Evolutionary conservation across 2,329 filamentous ascomycete genomes (phyloP).

Genomic region (Botrytis tulipae): DNA sequence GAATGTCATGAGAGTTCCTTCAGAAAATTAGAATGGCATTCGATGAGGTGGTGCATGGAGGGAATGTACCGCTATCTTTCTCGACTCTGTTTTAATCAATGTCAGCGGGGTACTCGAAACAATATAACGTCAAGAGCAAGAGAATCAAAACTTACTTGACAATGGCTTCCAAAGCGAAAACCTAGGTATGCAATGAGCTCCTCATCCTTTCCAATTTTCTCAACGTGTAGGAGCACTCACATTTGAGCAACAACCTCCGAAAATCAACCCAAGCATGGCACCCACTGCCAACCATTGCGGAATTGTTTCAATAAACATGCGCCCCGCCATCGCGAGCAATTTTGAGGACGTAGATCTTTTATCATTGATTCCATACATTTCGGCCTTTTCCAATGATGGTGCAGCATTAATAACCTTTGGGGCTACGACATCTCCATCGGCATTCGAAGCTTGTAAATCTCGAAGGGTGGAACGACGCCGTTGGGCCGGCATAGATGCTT

Average conservation of each 20-base stretch:
- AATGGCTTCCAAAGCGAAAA: conserved; percentile 94
- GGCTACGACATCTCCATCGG: conserved; percentile 42
- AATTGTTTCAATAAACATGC: conserved; percentile 57
- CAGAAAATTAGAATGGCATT: conserved; percentile 25
- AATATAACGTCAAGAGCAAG: neutral
- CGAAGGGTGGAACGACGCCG: conserved; percentile 48
- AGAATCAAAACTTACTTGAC: conserved; percentile 67
- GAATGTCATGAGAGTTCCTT: conserved; percentile 83
- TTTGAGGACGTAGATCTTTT: conserved; percentile 50
- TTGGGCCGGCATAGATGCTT: conserved; percentile 37
- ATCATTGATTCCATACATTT: conserved; percentile 55
- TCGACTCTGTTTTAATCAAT: conserved; percentile 60
- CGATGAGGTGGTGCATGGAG: neutral
- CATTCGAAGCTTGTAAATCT: conserved; percentile 43
- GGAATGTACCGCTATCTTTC: conserved; percentile 69
- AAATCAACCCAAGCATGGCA: conserved; percentile 79
- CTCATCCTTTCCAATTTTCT: conserved; percentile 11
- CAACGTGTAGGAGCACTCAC: conserved; percentile 49
- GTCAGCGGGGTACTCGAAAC: conserved; percentile 19
- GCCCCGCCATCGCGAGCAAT: conserved; percentile 50
- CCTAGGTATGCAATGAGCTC: conserved; percentile 50
- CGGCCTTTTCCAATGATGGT: conserved; percentile 53
- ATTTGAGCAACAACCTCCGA: conserved; percentile 94
- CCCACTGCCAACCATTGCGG: conserved; percentile 62
- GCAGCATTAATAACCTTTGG: conserved; percentile 55